Base-by-base conservation (phyloP, 164 flowering plant species). In the Magnolia kwangsiensis region DNA sequence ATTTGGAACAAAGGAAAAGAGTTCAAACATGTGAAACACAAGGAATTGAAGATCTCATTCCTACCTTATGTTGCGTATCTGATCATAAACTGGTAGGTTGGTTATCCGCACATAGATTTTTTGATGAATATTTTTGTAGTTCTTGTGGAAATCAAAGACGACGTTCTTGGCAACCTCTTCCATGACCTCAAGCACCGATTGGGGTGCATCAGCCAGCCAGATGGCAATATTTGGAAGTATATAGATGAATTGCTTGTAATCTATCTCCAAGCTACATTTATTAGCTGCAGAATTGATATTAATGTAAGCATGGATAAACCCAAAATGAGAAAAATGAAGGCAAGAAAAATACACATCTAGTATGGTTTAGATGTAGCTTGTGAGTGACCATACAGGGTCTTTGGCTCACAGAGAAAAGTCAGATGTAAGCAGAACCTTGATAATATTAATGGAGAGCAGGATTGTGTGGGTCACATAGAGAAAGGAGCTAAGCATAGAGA, bases 171-270 rank as follows among this genome's bases (percentile, higher is more conserved):
- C 94, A 75, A 92, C 97, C 67, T 96, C 98, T 83, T 96, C 99
- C 99, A 96, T 94, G 74, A 94, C 97, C 86, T 94, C 99, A 51
- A 94, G 88, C 64, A 94, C 97, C 27, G 99, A 85, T 63, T 92
- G 98, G 0, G 99, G 99, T 50, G 99, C 98, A 91, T 96, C 99
- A 77, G 97, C 99, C 73, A 96, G 87, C 99, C 99, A 96, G 72
- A 96, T 96, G n/a, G 99, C 99, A 84, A 96, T 94, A 80, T 94
- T 96, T 24, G 98, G 99, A 82, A 91, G 97, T 55, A 88, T 78
- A 82, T 84, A 88, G 75, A 92, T 96, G 80, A 96, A 96, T 59
- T 96, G 94, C 67, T 89, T 96, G 85, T 92, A 96, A 80, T 96
- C 97, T 68, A 96, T 91, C 92, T 94, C 98, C 90, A 96, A 87